Conservation (phyloP, 768 basidiomycete genomes). For the Stropharia rugosoannulata region DNA sequence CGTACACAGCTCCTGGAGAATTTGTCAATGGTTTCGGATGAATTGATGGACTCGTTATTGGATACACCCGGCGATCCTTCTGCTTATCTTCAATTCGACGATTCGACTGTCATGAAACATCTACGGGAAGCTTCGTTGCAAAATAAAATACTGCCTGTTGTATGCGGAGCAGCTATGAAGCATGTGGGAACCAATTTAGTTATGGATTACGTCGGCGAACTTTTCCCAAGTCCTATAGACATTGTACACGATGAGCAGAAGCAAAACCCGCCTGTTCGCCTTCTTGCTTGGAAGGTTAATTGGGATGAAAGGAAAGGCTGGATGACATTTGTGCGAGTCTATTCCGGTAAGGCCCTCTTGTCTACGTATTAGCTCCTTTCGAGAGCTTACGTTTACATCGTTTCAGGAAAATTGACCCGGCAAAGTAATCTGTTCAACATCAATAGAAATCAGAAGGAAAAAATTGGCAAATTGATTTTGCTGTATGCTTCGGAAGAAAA, state of each 20-base stretch:
- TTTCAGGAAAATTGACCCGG: constrained; percentile 64
- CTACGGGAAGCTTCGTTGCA: constrained; percentile 67
- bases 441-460: constrained; percentile 69
- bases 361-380: background rate
- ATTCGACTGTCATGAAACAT: constrained; percentile 53
- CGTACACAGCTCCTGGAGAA: constrained; percentile 73
- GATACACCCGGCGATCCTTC: constrained; percentile 53
- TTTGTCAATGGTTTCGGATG: constrained; percentile 77
- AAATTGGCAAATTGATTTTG: constrained; percentile 70
- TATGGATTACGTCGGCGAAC: constrained; percentile 79
- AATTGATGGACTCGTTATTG: constrained; percentile 74
- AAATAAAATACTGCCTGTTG: constrained; percentile 70
- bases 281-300: constrained; percentile 85
- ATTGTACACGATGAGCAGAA: constrained; percentile 45
- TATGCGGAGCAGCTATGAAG: constrained; percentile 82
- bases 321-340: constrained; percentile 92
- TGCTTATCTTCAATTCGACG: constrained; percentile 62
- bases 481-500: constrained; percentile 75
- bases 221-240: constrained; percentile 78
- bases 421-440: constrained; percentile 64
- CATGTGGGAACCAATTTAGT: constrained; percentile 80
- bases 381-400: background rate
- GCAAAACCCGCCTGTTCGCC: constrained; percentile 49
- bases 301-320: constrained; percentile 84
- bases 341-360: constrained; percentile 60